Evolutionary conservation across 176 grass and related monocot genomes (phyloP), one percentile per base, ranked within the genome.

Genomic region (Eragrostis curvula): DNA sequence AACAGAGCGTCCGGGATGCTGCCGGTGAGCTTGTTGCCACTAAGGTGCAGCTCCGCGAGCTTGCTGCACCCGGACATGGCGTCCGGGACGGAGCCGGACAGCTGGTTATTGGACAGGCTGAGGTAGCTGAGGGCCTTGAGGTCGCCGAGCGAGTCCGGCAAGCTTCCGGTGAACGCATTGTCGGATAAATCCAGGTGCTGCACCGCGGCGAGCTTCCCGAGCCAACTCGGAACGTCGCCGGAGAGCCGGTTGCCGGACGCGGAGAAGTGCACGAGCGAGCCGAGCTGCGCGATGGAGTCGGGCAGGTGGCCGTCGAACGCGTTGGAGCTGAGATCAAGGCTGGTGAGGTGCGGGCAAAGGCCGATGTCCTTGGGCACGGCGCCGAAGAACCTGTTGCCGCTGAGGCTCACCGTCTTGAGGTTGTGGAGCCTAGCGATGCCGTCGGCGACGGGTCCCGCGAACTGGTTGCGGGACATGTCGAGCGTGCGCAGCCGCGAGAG

Each of bases 51-150:
- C 90, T 98, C 89, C 7, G 74, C 51, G 74, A 98, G 93, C 69
- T 62, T 85, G 40, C 79, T 50, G 85, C 96, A 98, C 53, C 86
- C 81, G 5, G 90, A 82, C 6, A 93, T 65, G 5, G 93, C 50
- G 7, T 80, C 84, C 20, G 96, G 87, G 24, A 98, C 87, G 18
- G 21, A 0, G 16, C 96, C 96, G 43, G 84, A 49, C 15, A 98
- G 72, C 75, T 66, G 70, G 87, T 96, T 98, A 30, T 60, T 81
- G 7, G 96, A 88, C 29, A 99, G 63, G 81, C 91, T 75, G 13
- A 99, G 93, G 79, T 96, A 96, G 28, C 70, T 81, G 71, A 99
- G 89, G 23, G 93, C 96, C 86, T 92, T 99, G 70, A 96, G 93
- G 39, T 77, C 47, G 12, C 91, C 89, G 63, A 99, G 44, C 9